A percentile compares a stretch with the other conserved stretches of the same genome.
Conservation (phyloP, 441 rosid genomes). For the Pelargonium citronellum region DNA sequence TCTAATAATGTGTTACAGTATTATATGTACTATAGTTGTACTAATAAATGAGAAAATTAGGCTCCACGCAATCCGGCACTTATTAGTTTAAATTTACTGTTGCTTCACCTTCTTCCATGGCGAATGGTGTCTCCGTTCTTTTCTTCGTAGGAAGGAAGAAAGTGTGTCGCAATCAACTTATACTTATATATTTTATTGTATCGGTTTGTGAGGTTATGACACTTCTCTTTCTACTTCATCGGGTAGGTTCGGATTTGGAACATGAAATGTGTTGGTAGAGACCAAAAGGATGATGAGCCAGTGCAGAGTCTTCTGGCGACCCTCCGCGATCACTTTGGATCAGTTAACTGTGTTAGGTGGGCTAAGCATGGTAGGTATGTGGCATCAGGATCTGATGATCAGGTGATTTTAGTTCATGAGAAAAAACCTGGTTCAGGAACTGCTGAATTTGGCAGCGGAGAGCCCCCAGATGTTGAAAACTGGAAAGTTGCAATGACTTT, state of each 20-base stretch:
- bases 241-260: slow-evolving; percentile 92
- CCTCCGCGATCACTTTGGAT: slow-evolving; percentile 93
- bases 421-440: slow-evolving; percentile 97
- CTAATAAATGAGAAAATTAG: too few relatives aligned
- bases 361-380: slow-evolving; percentile 83
- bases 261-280: slow-evolving; percentile 67
- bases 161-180: neutral
- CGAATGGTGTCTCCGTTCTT: neutral
- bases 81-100: too few relatives aligned
- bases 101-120: neutral
- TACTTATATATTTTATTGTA: neutral
- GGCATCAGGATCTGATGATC: slow-evolving; percentile 98
- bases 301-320: slow-evolving; percentile 85
- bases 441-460: slow-evolving; percentile 96
- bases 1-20: too few relatives aligned
- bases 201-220: neutral
- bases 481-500: slow-evolving; percentile 96
- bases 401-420: slow-evolving; percentile 81
- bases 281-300: slow-evolving; percentile 51
- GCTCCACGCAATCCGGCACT: too few relatives aligned
- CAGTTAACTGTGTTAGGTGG: slow-evolving; percentile 98
- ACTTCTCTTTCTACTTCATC: neutral
- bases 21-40: too few relatives aligned
- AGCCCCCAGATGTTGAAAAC: slow-evolving; percentile 92
- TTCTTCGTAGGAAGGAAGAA: neutral